Conservation (phyloP, 192 early-diverging fungal genomes). For the Linnemannia schmuckeri region DNA sequence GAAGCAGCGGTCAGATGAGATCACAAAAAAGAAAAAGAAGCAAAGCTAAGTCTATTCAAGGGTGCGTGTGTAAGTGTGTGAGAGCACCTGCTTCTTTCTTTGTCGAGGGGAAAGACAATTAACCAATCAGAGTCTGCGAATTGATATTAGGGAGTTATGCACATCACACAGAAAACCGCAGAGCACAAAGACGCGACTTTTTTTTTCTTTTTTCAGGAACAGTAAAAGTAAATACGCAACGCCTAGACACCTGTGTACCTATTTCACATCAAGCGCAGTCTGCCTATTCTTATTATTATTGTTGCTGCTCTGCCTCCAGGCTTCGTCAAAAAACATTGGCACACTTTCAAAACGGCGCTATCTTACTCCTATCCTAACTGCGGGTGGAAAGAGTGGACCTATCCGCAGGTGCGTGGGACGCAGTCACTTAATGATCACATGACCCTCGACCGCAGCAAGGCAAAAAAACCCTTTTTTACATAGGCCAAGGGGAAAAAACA, state of each 20-base stretch:
- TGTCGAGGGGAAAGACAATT: not conserved
- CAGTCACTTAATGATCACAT: not conserved
- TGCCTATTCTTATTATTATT: not conserved
- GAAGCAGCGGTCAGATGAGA: not conserved
- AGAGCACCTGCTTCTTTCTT: not conserved
- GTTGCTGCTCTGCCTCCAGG: not conserved
- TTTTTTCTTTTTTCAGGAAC: not conserved
- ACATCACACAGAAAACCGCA: not conserved
- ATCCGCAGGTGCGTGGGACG: not conserved
- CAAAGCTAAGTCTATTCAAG: not conserved
- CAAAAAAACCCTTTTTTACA: slow-evolving; percentile 3
- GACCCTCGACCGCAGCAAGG: not conserved
- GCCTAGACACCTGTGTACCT: not conserved
- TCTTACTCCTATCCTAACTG: not conserved
- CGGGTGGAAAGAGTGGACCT: not conserved
- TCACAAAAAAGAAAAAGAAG: not conserved
- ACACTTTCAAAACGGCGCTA: not conserved
- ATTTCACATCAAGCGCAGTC: no score
- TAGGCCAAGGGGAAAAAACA: not conserved
- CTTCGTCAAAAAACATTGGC: not conserved
- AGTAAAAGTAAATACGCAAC: not conserved
- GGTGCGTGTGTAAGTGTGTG: not conserved
- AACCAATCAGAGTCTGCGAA: not conserved
- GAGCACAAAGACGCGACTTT: not conserved
- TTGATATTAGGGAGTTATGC: not conserved